These are phyloP conservation scores for Periconia sp. DNA, from an alignment of 2,329 filamentous ascomycete species.

Conservation along the genomic window DNA sequence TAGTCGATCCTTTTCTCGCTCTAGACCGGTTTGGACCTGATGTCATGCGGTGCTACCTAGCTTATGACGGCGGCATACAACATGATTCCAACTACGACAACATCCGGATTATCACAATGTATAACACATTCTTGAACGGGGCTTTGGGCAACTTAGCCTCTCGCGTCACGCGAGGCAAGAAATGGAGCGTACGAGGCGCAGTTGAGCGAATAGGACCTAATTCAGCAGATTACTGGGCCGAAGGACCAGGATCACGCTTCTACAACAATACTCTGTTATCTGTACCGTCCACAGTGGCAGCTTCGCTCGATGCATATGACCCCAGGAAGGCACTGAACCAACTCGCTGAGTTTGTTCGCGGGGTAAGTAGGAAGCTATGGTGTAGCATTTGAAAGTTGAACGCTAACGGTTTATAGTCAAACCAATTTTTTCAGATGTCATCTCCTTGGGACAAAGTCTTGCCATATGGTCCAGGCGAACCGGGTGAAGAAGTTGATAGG, in stretches of 20 bases:
- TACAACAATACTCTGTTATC: constrained; percentile 47
- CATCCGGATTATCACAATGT: constrained; percentile 72
- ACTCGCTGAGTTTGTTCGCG: constrained; percentile 35
- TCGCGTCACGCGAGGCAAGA: constrained; percentile 71
- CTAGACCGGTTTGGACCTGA: constrained; percentile 89
- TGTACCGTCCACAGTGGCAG: constrained; percentile 26
- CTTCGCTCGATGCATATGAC: constrained; percentile 33
- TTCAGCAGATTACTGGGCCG: constrained; percentile 34
- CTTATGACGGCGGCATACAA: constrained; percentile 76
- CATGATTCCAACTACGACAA: constrained; percentile 90
- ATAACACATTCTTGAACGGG: constrained; percentile 78
- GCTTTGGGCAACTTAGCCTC: constrained; percentile 82
- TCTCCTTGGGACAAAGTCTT: constrained; percentile 71
- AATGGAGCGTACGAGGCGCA: constrained; percentile 70
- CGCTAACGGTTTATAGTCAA: constrained; percentile 58
- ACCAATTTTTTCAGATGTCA: constrained; percentile 68
- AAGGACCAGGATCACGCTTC: constrained; percentile 34
- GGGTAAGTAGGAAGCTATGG: constrained; percentile 32
- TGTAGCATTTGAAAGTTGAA: too few species aligned
- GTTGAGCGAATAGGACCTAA: constrained; percentile 51
- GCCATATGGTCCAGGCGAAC: constrained; percentile 33
- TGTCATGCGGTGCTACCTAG: constrained; percentile 86
- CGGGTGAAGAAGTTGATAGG: constrained; percentile 39
- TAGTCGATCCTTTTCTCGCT: constrained; percentile 92
- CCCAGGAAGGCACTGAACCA: constrained; percentile 32